Percentiles rank a stretch among this genome's conserved stretches.
phyloP scores from a whole-genome alignment of 495 filamentous ascomycete species.

The Parathielavia hyrcaniae region DNA sequence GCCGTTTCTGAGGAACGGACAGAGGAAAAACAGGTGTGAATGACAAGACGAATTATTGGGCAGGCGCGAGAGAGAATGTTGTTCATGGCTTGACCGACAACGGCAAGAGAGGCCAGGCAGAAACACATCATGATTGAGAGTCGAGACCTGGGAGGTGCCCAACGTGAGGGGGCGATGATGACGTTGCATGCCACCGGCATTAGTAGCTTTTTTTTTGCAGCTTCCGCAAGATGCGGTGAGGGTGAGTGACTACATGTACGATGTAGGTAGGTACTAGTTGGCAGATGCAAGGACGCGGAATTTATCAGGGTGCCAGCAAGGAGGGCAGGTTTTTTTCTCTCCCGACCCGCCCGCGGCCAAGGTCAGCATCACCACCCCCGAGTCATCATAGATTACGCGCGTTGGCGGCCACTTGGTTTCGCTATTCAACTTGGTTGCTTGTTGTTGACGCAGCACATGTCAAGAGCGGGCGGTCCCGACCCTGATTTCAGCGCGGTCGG shows the following conservation, averaged over 20 bases:
- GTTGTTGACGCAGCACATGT: no score
- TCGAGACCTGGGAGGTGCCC: not conserved
- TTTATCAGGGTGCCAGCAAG: not conserved
- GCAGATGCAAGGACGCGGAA: not conserved
- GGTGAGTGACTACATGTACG: conserved; percentile 1
- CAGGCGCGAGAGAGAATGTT: not conserved
- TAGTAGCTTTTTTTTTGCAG: not conserved
- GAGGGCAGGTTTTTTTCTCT: not conserved
- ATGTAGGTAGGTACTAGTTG: not conserved
- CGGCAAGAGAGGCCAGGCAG: not conserved
- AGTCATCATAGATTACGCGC: not conserved
- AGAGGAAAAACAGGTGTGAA: no score
- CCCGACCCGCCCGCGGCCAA: not conserved
- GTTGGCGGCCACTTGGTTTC: conserved; percentile 2
- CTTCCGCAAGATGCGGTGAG: not conserved
- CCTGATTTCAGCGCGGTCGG: not conserved
- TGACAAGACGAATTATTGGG: no score
- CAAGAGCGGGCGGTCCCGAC: not conserved
- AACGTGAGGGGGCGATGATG: conserved; percentile 9
- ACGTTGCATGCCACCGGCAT: conserved; percentile 13
- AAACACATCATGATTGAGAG: not conserved
- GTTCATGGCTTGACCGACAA: not conserved
- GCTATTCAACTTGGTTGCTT: not conserved
- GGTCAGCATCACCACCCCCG: not conserved
- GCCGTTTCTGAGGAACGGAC: not conserved